A percentile compares a stretch with the other conserved stretches of the same genome.
phyloP scores from a whole-genome alignment of 768 basidiomycete species.

The Melanogaster broomeanus region DNA sequence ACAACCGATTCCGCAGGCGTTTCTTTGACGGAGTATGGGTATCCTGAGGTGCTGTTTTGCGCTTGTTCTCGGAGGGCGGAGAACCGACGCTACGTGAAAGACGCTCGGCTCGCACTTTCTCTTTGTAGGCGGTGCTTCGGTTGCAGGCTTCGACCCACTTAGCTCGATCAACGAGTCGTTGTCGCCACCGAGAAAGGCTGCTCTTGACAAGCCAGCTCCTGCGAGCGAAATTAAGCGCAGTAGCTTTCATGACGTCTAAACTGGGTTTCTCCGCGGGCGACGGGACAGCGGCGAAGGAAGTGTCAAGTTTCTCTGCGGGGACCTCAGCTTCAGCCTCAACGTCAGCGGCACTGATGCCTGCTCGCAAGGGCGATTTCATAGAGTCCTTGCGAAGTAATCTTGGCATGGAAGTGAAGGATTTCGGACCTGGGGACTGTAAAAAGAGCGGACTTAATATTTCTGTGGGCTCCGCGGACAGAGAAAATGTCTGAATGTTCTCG shows the following conservation, averaged over 20 bases:
- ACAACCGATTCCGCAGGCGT: conserved; percentile 37
- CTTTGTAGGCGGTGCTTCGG: conserved; percentile 61
- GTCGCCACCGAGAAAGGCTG: conserved; percentile 48
- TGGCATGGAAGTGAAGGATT: conserved; percentile 14
- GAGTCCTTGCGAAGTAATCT: conserved; percentile 25
- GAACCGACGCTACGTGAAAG: conserved; percentile 28
- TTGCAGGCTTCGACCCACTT: conserved; percentile 65
- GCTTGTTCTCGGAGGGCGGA: conserved; percentile 21
- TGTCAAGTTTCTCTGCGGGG: conserved; percentile 3
- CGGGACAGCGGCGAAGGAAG: conserved; percentile 1
- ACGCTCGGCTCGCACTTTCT: conserved; percentile 43
- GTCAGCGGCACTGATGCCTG: conserved; percentile 9
- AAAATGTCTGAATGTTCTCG: conserved; percentile 26
- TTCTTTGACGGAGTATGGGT: conserved; percentile 20
- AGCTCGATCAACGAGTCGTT: conserved; percentile 43
- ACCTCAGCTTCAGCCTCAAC: conserved; percentile 8
- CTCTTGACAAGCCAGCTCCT: conserved; percentile 42
- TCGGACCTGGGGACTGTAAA: conserved; percentile 27
- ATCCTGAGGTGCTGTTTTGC: conserved; percentile 25
- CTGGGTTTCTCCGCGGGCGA: conserved; percentile 12
- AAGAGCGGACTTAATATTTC: conserved; percentile 33
- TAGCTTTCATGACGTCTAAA: conserved; percentile 36
- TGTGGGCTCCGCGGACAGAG: conserved; percentile 22
- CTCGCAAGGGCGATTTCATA: conserved; percentile 24
- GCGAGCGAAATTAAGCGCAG: conserved; percentile 44